Percentiles rank a stretch among this genome's conserved stretches.
phyloP scores from a whole-genome alignment of 2,329 filamentous ascomycete species.

The Magnaporthiopsis incrustans region DNA sequence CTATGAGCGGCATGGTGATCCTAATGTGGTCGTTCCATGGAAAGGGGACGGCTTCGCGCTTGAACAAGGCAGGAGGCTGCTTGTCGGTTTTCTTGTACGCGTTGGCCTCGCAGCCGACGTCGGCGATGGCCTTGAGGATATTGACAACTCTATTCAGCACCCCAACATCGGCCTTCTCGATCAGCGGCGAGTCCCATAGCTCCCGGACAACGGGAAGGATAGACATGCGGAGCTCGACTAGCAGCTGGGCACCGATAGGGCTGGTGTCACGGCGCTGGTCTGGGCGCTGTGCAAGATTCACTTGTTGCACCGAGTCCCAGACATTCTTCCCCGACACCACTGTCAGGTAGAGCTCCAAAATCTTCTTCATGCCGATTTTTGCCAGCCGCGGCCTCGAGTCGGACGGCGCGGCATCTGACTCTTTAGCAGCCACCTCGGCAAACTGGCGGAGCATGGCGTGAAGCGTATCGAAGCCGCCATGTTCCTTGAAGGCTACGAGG shows the following conservation, averaged over 20 bases:
- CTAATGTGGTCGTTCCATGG: conserved; percentile 33
- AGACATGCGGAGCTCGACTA: conserved; percentile 76
- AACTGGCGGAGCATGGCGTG: conserved; percentile 58
- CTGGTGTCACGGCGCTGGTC: conserved; percentile 5
- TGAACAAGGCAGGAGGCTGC: conserved; percentile 30
- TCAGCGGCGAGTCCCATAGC: conserved; percentile 78
- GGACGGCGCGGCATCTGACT: conserved; percentile 34
- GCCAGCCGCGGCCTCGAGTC: conserved; percentile 39
- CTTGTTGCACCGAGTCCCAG: conserved; percentile 61
- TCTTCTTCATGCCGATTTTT: conserved; percentile 63
- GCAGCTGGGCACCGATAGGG: conserved; percentile 58
- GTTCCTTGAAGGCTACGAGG: conserved; percentile 77
- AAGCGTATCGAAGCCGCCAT: conserved; percentile 65
- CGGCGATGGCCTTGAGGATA: conserved; percentile 70
- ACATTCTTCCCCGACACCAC: conserved; percentile 73
- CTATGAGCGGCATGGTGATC: conserved; percentile 21
- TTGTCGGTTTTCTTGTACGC: conserved; percentile 57
- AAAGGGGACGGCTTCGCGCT: conserved; percentile 35
- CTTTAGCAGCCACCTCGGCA: conserved; percentile 44
- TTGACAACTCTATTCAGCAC: conserved; percentile 75
- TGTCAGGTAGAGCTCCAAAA: conserved; percentile 72
- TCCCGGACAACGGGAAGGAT: conserved; percentile 68
- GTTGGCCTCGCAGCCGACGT: conserved; percentile 65
- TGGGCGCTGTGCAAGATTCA: conserved; percentile 19
- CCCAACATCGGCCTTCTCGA: conserved; percentile 59